Percentiles rank a stretch among this genome's conserved stretches.
These are phyloP conservation scores for Penicillium argentinense DNA, from an alignment of 495 filamentous ascomycete genomes.

Conservation along the genomic window DNA sequence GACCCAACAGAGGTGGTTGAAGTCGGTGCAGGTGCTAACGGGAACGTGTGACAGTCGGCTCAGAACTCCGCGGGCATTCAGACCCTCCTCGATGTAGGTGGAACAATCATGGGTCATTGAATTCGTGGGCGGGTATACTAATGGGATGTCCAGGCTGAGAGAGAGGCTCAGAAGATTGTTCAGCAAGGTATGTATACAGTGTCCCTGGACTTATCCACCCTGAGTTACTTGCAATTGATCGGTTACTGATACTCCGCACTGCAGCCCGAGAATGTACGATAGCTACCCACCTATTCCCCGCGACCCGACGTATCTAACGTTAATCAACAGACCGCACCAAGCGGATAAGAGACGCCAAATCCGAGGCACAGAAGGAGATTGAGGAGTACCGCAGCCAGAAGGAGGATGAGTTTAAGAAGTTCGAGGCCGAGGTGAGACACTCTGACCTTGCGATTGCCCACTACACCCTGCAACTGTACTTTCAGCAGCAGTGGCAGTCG, in stretches of 20 bases:
- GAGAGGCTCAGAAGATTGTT: conserved; percentile 98
- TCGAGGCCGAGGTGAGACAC: conserved; percentile 77
- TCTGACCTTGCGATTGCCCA: neutral
- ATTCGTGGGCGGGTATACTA: conserved; percentile 20
- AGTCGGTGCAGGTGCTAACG: conserved; percentile 25
- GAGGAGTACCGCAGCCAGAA: conserved; percentile 89
- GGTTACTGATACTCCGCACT: neutral
- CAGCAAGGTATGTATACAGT: conserved; percentile 67
- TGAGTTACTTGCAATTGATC: neutral
- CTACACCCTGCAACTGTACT: neutral
- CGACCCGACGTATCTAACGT: conserved; percentile 11
- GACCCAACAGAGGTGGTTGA: neutral
- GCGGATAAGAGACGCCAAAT: conserved; percentile 90
- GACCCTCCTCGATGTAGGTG: conserved; percentile 93
- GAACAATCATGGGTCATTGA: neutral
- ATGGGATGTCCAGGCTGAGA: conserved; percentile 70
- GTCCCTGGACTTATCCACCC: neutral
- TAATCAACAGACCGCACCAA: conserved; percentile 86
- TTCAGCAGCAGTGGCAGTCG: too few relatives aligned
- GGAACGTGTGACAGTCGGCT: conserved; percentile 65
- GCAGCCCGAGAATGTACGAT: conserved; percentile 71
- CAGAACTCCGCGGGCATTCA: conserved; percentile 98
- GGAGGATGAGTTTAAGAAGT: conserved; percentile 93
- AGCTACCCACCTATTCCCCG: neutral
- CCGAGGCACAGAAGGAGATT: conserved; percentile 96